Evolutionary conservation across 768 basidiomycete genomes (phyloP), one percentile per base, ranked within the genome.

Genomic region (Clathrus columnatus): DNA sequence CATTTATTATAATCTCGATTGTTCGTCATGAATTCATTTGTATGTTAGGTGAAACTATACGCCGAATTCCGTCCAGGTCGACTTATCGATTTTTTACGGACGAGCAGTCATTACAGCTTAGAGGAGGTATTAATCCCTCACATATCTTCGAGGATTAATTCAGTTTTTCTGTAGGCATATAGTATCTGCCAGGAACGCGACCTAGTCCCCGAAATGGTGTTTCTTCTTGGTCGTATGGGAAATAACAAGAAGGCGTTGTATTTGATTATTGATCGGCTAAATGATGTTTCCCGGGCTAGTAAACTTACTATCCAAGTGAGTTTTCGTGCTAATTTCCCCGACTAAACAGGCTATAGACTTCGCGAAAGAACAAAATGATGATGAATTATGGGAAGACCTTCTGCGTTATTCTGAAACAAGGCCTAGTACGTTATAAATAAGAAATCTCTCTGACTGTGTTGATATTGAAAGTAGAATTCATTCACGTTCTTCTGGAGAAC

Each of bases 351-450:
- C 95, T 2, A 98, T 99, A 63, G 95, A 97, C 57, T 99, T 99
- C 60, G 95, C 94, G 2, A 95, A 94, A 64, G 93, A 97, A 67
- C 95, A 97, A 67, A 86, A 84, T 51, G 96, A 98, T 60, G 86
- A 93, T 58, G 96, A 98, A 66, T 80, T 99, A 0, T 99, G 95
- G 96, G 95, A 98, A 63, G 95, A 98, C 65, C 76, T 99, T 7
- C 72, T 99, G 24, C 83, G 78, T 57, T 98, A 98, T 63, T 95
- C 94, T 0, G 96, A 98, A 68, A 94, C 89, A 10, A 75, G 92
- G 56, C 96, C 96, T 36, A 71, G 92, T 92, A 53, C 54, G 79
- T 67, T 23, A 41, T 44, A 23, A 7, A 42, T 36, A 4, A 21
- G 23, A 7, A 27, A 10, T 21, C 57, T 4, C 32, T 48, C 36